Conservation (phyloP, 2,329 filamentous ascomycete species). For the Hypocreales sp. region DNA sequence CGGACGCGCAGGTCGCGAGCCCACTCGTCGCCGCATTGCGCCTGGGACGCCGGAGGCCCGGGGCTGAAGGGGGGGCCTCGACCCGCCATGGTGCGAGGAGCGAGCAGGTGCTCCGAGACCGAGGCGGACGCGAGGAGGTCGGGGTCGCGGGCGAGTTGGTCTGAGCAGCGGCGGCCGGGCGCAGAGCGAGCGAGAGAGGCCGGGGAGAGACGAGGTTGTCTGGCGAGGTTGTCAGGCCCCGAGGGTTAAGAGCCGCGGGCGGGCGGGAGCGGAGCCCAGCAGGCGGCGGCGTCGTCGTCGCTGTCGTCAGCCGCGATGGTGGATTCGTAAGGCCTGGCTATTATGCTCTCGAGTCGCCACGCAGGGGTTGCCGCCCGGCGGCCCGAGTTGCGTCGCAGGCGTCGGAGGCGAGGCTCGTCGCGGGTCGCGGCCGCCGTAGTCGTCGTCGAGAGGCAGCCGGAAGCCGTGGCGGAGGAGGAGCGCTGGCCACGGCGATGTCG, state of each 20-base stretch:
- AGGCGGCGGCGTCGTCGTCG: constrained; percentile 2
- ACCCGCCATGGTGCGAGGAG: constrained; percentile 19
- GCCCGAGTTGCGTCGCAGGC: too few relatives aligned
- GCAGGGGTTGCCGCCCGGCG: background rate
- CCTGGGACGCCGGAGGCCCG: constrained; percentile 10
- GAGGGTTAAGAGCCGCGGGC: background rate
- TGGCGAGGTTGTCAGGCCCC: background rate
- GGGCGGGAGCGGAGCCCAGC: background rate
- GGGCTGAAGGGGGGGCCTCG: constrained; percentile 18
- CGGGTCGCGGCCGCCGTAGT: too few relatives aligned
- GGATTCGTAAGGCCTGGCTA: constrained; percentile 3
- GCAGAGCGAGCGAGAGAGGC: background rate
- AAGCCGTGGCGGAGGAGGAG: too few relatives aligned
- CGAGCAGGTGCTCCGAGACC: background rate
- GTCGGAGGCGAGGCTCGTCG: too few relatives aligned
- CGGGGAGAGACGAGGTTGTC: background rate
- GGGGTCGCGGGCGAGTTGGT: constrained; percentile 1
- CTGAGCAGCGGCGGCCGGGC: background rate
- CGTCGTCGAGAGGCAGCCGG: too few relatives aligned
- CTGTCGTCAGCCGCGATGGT: constrained; percentile 5
- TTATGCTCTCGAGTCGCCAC: too few relatives aligned
- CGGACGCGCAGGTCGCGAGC: constrained; percentile 65
- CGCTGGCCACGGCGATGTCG: too few relatives aligned
- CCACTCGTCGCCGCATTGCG: constrained; percentile 53
- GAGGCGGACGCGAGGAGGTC: background rate